phyloP scores from a whole-genome alignment of 2,329 filamentous ascomycete genomes.

The Aspergillus caelatus region DNA sequence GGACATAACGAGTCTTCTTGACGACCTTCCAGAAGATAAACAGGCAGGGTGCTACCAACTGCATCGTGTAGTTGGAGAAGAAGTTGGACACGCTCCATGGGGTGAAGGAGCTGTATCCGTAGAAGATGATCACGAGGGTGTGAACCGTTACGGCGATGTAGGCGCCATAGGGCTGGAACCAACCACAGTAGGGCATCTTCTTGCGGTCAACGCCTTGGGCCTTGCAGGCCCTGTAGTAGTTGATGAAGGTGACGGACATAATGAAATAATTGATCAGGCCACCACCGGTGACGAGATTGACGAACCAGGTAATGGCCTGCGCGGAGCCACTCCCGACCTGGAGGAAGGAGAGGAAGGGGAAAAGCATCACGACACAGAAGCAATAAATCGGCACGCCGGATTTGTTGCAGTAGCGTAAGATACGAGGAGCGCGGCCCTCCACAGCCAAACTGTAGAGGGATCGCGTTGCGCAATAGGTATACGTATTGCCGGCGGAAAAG shows the following conservation, averaged over 20 bases:
- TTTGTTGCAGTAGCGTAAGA: conserved; percentile 62
- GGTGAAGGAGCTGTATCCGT: conserved; percentile 57
- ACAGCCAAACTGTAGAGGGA: conserved; percentile 57
- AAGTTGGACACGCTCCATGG: conserved; percentile 49
- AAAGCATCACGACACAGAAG: conserved; percentile 57
- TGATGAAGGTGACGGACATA: conserved; percentile 62
- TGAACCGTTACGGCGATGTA: background rate
- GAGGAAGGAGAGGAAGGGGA: conserved; percentile 58
- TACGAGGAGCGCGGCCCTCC: conserved; percentile 55
- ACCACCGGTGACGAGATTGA: conserved; percentile 60
- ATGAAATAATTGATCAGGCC: conserved; percentile 64
- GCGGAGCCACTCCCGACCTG: conserved; percentile 54
- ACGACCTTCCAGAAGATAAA: conserved; percentile 66
- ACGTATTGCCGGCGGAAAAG: conserved; percentile 60
- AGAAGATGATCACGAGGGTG: conserved; percentile 36
- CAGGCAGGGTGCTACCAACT: conserved; percentile 54
- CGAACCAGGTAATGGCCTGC: conserved; percentile 57
- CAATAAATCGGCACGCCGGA: conserved; percentile 65
- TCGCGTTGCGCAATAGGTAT: conserved; percentile 57
- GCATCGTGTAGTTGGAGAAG: conserved; percentile 59
- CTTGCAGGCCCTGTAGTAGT: conserved; percentile 58
- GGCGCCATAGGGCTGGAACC: conserved; percentile 62
- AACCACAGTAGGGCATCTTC: conserved; percentile 60
- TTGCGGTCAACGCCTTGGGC: conserved; percentile 57
- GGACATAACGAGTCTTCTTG: conserved; percentile 59